Conservation (phyloP, 768 basidiomycete genomes). For the Mrakia gelida region DNA sequence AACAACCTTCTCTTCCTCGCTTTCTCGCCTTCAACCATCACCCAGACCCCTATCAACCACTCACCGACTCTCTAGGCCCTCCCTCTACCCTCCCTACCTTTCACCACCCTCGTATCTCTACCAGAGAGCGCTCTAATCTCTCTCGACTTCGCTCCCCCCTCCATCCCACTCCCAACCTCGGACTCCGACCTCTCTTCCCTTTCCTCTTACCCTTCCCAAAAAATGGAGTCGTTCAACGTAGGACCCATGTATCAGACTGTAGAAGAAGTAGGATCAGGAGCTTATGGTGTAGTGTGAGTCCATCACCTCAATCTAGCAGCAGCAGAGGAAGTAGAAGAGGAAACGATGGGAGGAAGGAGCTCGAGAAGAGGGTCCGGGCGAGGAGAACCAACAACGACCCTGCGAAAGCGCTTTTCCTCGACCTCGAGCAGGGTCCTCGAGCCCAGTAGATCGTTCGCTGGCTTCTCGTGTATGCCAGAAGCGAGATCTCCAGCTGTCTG, state of each 20-base stretch:
- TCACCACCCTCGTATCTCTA: not conserved
- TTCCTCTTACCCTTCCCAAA: not conserved
- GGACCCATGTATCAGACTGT: constrained; percentile 9
- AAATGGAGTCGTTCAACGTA: constrained; percentile 22
- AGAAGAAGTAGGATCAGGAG: constrained; percentile 17
- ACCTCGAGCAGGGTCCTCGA: not conserved
- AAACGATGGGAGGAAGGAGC: not conserved
- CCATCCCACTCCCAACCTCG: not conserved
- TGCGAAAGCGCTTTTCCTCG: not conserved
- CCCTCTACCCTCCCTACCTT: not conserved
- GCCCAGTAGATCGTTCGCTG: not conserved
- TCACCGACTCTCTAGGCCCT: not conserved
- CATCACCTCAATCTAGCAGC: not conserved
- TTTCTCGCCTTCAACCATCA: not conserved
- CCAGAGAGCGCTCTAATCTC: not conserved
- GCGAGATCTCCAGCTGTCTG: not conserved
- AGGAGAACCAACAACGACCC: no score
- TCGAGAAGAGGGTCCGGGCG: no score
- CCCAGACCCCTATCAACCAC: not conserved
- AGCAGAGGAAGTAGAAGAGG: not conserved
- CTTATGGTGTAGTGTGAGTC: constrained; percentile 27
- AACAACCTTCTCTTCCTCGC: not conserved
- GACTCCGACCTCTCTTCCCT: not conserved
- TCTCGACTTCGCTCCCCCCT: not conserved
- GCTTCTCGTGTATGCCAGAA: not conserved